Conservation (phyloP, 2,329 filamentous ascomycete species). For the Pseudogymnoascus sp. region DNA sequence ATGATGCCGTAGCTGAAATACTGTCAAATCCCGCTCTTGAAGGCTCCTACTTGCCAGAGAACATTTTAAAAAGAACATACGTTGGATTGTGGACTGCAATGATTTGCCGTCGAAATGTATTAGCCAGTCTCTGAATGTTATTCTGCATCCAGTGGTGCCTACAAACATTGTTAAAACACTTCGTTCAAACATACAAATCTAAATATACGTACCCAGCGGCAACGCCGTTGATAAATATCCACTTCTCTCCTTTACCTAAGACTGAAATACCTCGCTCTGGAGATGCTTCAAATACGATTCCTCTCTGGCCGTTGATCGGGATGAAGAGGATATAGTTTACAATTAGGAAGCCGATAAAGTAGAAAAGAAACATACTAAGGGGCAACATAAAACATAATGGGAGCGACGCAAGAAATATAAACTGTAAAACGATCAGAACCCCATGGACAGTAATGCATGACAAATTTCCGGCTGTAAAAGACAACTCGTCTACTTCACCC, state of each 20-base stretch:
- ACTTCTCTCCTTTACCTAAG: conserved; percentile 55
- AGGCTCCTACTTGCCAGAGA: no score
- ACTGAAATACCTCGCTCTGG: conserved; percentile 43
- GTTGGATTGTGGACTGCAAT: conserved; percentile 71
- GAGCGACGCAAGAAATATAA: conserved; percentile 51
- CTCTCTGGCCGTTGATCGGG: conserved; percentile 44
- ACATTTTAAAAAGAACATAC: conserved; percentile 12
- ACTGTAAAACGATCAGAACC: conserved; percentile 51
- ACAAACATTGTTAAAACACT: conserved; percentile 16
- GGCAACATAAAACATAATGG: conserved; percentile 43
- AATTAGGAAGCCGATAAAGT: conserved; percentile 36
- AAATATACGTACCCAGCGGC: conserved; percentile 28
- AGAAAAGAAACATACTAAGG: conserved; percentile 31
- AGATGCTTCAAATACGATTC: conserved; percentile 45
- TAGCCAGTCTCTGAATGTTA: conserved; percentile 63
- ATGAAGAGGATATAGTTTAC: conserved; percentile 47
- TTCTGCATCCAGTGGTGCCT: conserved; percentile 60
- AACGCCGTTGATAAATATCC: conserved; percentile 74
- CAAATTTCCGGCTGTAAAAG: conserved; percentile 45
- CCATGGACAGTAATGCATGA: conserved; percentile 51
- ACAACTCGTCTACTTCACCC: conserved; percentile 48
- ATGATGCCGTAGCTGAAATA: conserved; percentile 46
- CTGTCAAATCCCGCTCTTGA: no score
- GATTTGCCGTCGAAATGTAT: conserved; percentile 65
- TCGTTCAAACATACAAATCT: no score